Evolutionary conservation across 306 rosid species (phyloP).

Genomic region (Styphnolobium japonicum): DNA sequence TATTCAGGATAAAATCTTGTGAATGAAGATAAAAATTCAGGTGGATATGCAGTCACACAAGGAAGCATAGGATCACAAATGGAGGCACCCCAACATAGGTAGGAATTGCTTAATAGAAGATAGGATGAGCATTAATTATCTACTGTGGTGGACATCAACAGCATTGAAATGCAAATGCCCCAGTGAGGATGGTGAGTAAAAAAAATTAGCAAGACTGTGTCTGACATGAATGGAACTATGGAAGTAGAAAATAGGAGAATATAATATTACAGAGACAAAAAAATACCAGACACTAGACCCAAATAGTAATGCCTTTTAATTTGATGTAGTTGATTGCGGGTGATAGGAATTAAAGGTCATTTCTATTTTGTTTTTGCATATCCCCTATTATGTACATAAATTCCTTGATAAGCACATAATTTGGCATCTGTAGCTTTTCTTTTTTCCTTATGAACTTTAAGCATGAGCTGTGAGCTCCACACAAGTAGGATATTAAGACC

Average conservation of each 20-base stretch:
- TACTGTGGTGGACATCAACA: background rate
- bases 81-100: background rate
- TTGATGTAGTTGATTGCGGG: background rate
- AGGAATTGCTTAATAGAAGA: background rate
- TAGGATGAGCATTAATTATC: background rate
- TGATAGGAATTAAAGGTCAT: background rate
- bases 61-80: background rate
- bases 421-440: background rate
- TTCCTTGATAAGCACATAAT: background rate
- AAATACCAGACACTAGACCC: background rate
- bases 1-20: background rate
- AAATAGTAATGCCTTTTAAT: background rate
- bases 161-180: background rate
- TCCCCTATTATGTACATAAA: background rate
- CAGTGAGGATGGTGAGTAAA: background rate
- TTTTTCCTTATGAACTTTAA: background rate
- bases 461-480: background rate
- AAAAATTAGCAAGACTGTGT: background rate
- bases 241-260: background rate
- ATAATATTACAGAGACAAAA: background rate
- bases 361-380: background rate
- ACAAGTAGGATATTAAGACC: background rate
- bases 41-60: background rate
- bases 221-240: background rate
- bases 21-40: background rate